A percentile compares a stretch with the other conserved stretches of the same genome.
Conservation (phyloP, 2,329 filamentous ascomycete species). For the Fusarium sp. region DNA sequence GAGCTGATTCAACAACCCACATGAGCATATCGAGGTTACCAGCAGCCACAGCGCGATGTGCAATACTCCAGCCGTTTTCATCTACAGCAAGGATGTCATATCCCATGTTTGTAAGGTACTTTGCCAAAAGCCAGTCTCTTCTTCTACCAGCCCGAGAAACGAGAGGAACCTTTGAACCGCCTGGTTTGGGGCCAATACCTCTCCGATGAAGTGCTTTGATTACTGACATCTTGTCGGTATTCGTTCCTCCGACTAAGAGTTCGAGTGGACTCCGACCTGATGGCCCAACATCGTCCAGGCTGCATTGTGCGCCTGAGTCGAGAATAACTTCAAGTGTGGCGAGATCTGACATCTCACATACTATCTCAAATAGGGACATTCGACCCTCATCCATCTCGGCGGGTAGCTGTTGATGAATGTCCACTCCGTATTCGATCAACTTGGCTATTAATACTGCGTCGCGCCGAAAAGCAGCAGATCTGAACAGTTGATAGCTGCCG, state of each 20-base stretch:
- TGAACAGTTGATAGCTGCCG: neutral
- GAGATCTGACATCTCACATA: neutral
- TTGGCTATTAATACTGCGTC: fast-evolving
- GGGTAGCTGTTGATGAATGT: neutral
- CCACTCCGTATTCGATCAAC: neutral
- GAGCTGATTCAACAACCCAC: neutral
- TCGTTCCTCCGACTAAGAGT: neutral
- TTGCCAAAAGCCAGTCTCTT: neutral
- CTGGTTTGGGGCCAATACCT: fast-evolving
- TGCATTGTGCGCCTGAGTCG: too few relatives aligned
- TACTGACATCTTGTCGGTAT: neutral
- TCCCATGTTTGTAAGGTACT: neutral
- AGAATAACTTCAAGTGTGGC: neutral
- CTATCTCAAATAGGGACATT: neutral
- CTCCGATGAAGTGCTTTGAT: neutral
- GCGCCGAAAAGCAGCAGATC: fast-evolving
- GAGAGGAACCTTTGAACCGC: fast-evolving
- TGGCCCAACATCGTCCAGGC: fast-evolving
- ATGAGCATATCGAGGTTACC: neutral
- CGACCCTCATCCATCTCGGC: neutral
- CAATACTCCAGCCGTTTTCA: neutral
- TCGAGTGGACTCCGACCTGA: neutral
- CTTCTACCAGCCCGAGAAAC: neutral
- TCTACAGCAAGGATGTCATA: neutral
- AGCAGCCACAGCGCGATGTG: neutral